Evolutionary conservation across 192 early-diverging fungal species (phyloP).

Genomic region (Coemansia sp.): DNA sequence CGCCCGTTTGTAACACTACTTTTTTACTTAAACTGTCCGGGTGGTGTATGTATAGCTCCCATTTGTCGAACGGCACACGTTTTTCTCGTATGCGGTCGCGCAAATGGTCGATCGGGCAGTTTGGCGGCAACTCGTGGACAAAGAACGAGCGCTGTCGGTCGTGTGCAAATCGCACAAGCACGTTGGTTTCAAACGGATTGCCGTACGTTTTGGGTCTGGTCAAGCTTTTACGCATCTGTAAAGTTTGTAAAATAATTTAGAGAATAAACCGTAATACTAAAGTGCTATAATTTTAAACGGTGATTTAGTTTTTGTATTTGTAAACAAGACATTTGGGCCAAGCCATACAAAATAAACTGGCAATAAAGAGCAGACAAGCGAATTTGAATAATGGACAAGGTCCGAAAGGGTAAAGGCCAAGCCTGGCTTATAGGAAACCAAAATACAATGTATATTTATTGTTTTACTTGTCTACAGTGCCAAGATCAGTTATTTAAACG

Average conservation of each 20-base stretch:
- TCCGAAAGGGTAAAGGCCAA: too few species aligned
- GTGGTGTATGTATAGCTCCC: constrained; percentile 14
- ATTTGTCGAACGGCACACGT: constrained; percentile 6
- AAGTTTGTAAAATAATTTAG: background rate
- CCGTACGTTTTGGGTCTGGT: constrained; percentile 16
- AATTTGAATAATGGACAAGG: too few species aligned
- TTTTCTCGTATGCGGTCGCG: constrained; percentile 7
- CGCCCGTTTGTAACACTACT: background rate
- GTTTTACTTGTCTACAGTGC: too few species aligned
- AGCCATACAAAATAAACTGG: too few species aligned
- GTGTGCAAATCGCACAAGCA: constrained; percentile 17
- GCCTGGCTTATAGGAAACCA: too few species aligned
- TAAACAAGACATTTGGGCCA: too few species aligned
- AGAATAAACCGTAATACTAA: too few species aligned
- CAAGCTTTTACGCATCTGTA: background rate
- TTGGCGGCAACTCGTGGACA: constrained; percentile 33
- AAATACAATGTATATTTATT: too few species aligned
- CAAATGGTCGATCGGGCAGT: constrained; percentile 22
- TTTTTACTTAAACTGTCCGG: background rate
- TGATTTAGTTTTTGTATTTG: too few species aligned
- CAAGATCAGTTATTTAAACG: too few species aligned
- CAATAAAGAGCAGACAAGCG: too few species aligned
- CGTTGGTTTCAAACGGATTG: constrained; percentile 33
- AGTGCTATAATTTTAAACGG: too few species aligned
- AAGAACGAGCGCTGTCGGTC: constrained; percentile 21